Percentiles rank a stretch among this genome's conserved stretches.
Conservation (phyloP, 2,329 filamentous ascomycete species). For the Colletotrichum sidae region DNA sequence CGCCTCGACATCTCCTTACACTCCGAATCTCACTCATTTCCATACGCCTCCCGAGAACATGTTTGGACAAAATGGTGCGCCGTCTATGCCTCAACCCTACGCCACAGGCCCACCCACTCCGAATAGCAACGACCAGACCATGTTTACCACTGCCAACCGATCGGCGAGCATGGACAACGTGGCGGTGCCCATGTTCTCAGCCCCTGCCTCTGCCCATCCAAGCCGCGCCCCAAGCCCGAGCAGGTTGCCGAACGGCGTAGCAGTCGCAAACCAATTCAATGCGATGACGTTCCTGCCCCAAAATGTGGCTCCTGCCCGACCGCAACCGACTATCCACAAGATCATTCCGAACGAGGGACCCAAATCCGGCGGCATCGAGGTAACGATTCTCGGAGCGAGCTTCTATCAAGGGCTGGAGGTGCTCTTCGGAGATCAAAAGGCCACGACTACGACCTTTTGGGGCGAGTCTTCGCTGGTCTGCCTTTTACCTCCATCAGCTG, state of each 20-base stretch:
- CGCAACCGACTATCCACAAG: slow-evolving; percentile 76
- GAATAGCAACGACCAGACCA: slow-evolving; percentile 69
- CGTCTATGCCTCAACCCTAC: slow-evolving; percentile 47
- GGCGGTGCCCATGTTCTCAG: slow-evolving; percentile 74
- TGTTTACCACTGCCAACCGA: slow-evolving; percentile 68
- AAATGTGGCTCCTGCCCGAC: slow-evolving; percentile 59
- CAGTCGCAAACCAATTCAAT: slow-evolving; percentile 58
- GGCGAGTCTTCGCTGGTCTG: slow-evolving; percentile 84
- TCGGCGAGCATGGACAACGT: slow-evolving; percentile 75
- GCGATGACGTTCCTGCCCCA: slow-evolving; percentile 64
- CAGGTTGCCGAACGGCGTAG: slow-evolving; percentile 59
- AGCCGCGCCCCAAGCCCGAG: slow-evolving; percentile 84
- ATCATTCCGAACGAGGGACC: slow-evolving; percentile 87
- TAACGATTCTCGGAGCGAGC: slow-evolving; percentile 83
- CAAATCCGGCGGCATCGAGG: slow-evolving; percentile 85
- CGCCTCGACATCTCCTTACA: slow-evolving; percentile 64
- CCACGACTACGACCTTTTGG: slow-evolving; percentile 83
- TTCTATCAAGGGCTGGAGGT: slow-evolving; percentile 84
- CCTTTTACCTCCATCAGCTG: slow-evolving; percentile 76
- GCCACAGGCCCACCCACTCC: slow-evolving; percentile 74
- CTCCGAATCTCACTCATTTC: slow-evolving; percentile 59
- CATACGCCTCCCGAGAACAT: slow-evolving; percentile 50
- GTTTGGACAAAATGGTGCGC: slow-evolving; percentile 41
- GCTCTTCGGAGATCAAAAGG: slow-evolving; percentile 78
- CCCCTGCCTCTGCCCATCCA: slow-evolving; percentile 77